Evolutionary conservation across 768 basidiomycete genomes (phyloP).

Genomic region (Neoboletus brunneissimus): DNA sequence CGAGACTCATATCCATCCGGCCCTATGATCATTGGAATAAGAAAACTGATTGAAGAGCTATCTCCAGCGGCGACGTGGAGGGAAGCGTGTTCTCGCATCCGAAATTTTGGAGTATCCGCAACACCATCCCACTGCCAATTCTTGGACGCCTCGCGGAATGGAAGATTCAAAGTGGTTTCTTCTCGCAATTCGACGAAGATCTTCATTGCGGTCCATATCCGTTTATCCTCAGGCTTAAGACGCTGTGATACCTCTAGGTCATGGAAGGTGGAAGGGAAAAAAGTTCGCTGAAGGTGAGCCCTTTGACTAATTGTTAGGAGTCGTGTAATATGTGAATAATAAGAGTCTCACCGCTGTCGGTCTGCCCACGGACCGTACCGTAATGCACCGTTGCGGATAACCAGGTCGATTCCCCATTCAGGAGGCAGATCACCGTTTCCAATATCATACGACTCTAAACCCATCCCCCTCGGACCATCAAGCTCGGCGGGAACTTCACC

Average conservation of each 20-base stretch:
- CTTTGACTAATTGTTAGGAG: slow-evolving; percentile 35
- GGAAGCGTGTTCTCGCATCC: slow-evolving; percentile 63
- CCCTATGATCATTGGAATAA: slow-evolving; percentile 76
- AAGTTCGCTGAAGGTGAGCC: slow-evolving; percentile 70
- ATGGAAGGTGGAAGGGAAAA: slow-evolving; percentile 81
- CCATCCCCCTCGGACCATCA: slow-evolving; percentile 29
- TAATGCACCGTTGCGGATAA: slow-evolving; percentile 70
- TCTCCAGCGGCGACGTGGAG: slow-evolving; percentile 75
- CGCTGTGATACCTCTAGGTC: slow-evolving; percentile 53
- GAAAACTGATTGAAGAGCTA: slow-evolving; percentile 81
- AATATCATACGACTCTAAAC: slow-evolving; percentile 56
- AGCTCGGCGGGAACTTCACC: slow-evolving; percentile 61
- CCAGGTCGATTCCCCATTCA: slow-evolving; percentile 90
- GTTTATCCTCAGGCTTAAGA: slow-evolving; percentile 72
- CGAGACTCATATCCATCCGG: slow-evolving; percentile 73
- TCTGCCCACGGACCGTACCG: slow-evolving; percentile 97
- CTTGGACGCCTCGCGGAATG: slow-evolving; percentile 92
- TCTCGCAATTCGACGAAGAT: slow-evolving; percentile 80
- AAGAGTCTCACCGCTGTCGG: slow-evolving; percentile 66
- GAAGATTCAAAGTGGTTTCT: slow-evolving; percentile 75
- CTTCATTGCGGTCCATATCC: slow-evolving; percentile 80
- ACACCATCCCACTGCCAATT: slow-evolving; percentile 92
- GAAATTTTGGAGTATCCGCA: slow-evolving; percentile 45
- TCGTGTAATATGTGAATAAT: neutral
- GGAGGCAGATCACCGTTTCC: slow-evolving; percentile 87